phyloP scores from a whole-genome alignment of 768 basidiomycete genomes.

The Suillus plorans region DNA sequence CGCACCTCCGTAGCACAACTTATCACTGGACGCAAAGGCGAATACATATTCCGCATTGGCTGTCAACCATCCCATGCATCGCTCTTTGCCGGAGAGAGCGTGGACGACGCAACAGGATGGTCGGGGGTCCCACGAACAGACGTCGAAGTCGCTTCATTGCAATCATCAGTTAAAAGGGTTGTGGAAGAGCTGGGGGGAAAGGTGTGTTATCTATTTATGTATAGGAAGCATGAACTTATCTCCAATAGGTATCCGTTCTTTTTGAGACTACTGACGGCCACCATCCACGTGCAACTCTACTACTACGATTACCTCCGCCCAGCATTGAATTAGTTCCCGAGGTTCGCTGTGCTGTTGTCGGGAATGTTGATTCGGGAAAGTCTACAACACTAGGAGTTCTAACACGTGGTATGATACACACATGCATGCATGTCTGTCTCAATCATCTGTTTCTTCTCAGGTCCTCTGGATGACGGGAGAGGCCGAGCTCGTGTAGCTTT shows the following conservation, averaged over 20 bases:
- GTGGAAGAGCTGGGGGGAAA: conserved; percentile 83
- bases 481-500: conserved; percentile 83
- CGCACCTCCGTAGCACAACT: conserved; percentile 65
- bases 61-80: conserved; percentile 55
- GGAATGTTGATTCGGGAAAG: conserved; percentile 94
- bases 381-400: conserved; percentile 93
- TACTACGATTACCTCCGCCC: conserved; percentile 75
- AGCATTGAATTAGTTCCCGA: conserved; percentile 82
- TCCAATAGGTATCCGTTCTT: conserved; percentile 53
- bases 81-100: conserved; percentile 53
- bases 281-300: conserved; percentile 56
- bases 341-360: conserved; percentile 93
- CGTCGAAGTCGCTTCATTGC: conserved; percentile 52
- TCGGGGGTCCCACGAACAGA: conserved; percentile 48
- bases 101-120: conserved; percentile 52
- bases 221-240: not conserved
- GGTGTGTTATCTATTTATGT: conserved; percentile 37
- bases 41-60: conserved; percentile 76
- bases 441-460: conserved; percentile 33
- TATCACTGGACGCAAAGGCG: conserved; percentile 67
- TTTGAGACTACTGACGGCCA: conserved; percentile 41
- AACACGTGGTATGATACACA: conserved; percentile 66
- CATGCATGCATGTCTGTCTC: conserved; percentile 16
- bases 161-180: conserved; percentile 40
- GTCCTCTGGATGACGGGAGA: conserved; percentile 77